Conservation (phyloP, 164 flowering plant species). For the Taxillus chinensis region DNA sequence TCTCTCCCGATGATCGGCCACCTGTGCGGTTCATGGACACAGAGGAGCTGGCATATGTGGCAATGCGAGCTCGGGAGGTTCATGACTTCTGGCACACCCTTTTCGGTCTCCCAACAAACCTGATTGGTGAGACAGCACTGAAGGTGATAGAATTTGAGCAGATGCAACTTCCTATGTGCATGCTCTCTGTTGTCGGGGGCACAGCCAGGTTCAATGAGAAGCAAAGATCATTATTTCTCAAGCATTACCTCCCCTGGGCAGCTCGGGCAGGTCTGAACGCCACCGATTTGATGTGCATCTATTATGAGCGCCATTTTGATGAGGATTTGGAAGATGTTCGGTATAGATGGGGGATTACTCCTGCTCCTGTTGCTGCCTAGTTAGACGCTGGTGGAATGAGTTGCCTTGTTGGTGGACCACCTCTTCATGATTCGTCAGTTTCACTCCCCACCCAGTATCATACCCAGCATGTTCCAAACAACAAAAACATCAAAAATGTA, state of each 20-base stretch:
- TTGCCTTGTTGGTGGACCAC: neutral
- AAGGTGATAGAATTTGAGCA: slow-evolving; percentile 95
- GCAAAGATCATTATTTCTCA: slow-evolving; percentile 64
- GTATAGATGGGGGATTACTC: slow-evolving; percentile 62
- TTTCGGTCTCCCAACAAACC: slow-evolving; percentile 79
- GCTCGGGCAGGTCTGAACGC: slow-evolving; percentile 52
- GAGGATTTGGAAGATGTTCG: slow-evolving; percentile 82
- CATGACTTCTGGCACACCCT: slow-evolving; percentile 97
- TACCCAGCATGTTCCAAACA: too few relatives aligned
- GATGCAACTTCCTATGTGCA: slow-evolving; percentile 90
- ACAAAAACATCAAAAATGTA: too few relatives aligned
- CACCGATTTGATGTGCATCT: slow-evolving; percentile 81
- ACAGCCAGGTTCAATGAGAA: slow-evolving; percentile 58
- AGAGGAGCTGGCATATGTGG: slow-evolving; percentile 82
- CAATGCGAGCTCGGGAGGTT: slow-evolving; percentile 84
- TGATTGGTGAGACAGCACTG: slow-evolving; percentile 89
- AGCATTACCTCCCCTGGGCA: slow-evolving; percentile 88
- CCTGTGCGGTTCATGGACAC: slow-evolving; percentile 92
- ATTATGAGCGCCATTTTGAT: slow-evolving; percentile 75
- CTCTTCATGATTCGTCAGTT: too few relatives aligned
- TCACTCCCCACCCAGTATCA: too few relatives aligned
- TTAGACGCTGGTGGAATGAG: slow-evolving; percentile 7
- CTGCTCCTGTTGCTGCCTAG: slow-evolving; percentile 42
- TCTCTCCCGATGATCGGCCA: slow-evolving; percentile 92
- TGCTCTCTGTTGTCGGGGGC: slow-evolving; percentile 80